Base-by-base conservation (phyloP, 1,284 basidiomycete species). In the Ganoderma sp. region DNA sequence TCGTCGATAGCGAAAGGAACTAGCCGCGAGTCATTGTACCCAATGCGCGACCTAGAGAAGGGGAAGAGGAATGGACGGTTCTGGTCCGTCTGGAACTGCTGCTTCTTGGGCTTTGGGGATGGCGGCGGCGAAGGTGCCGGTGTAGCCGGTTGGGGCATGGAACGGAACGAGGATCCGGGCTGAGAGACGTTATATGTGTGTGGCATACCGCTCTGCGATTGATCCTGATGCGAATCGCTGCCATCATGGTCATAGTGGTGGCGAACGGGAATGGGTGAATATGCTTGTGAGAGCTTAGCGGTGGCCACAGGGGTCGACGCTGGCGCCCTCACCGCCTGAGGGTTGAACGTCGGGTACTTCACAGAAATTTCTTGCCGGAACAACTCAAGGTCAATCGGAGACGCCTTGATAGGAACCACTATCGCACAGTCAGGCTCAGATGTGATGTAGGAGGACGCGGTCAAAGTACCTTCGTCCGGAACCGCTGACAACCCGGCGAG, bases 51-150 rank as follows among this genome's bases (percentile, higher is more conserved):
- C 62, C 84, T 86, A 15, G 95, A 94, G 78, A 98, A 99, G 0
- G 98, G 98, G 78, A 99, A 96, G 67, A 99, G 84, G 78, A 99
- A 99, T 1, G 98, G 98, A 9, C 95, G 87, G 42, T 84, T 90
- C 77, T 98, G 98, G 78, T 99, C 98, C 0, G 98, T 99, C 79
- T 99, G 98, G 80, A 96, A 99, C 78, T 98, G 97, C 77, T 97
- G 96, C 79, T 99, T 99, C 84, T 99, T 99, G 9, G 94, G 95
- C 77, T 97, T 98, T 19, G 90, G 91, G 28, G 91, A 90, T 0
- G 93, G 92, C 1, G 95, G 92, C 0, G 97, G 97, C 0, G 95
- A 90, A 2, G 97, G 96, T 32, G 94, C 95, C 1, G 95, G 96
- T 2, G 94, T 97, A 15, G 88, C 87, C 5, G 93, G 87, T 75